These are phyloP conservation scores for Allium sativum DNA, from an alignment of 106 monocot species.

Conservation along the genomic window DNA sequence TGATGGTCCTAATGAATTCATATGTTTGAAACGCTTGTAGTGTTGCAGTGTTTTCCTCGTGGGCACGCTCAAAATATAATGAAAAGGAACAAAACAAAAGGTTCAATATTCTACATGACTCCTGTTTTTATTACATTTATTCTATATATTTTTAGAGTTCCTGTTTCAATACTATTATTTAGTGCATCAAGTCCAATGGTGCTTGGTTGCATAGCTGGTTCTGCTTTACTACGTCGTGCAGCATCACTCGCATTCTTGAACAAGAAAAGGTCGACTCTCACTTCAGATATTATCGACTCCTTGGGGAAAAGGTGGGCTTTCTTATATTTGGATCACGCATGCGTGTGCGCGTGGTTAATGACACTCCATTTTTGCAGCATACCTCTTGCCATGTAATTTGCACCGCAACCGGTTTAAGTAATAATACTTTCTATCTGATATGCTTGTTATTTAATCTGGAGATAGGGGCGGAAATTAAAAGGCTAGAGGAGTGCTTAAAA, in stretches of 20 bases:
- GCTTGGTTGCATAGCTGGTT: slow-evolving; percentile 74
- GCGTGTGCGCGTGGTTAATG: too few relatives aligned
- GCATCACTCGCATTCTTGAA: slow-evolving; percentile 61
- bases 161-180: background rate
- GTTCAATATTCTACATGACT: slow-evolving; percentile 7
- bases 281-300: slow-evolving; percentile 80
- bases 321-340: background rate
- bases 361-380: too few relatives aligned
- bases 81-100: slow-evolving; percentile 16
- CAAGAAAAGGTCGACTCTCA: slow-evolving; percentile 74
- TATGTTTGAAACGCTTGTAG: slow-evolving; percentile 8
- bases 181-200: slow-evolving; percentile 73
- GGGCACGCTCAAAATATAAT: slow-evolving; percentile 40
- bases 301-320: slow-evolving; percentile 53
- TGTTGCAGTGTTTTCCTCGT: slow-evolving; percentile 92
- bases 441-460: too few relatives aligned
- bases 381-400: too few relatives aligned
- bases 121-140: background rate
- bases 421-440: too few relatives aligned
- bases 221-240: slow-evolving; percentile 69
- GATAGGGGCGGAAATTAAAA: too few relatives aligned
- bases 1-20: too few relatives aligned
- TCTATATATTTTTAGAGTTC: background rate
- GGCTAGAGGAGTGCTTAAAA: too few relatives aligned
- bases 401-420: too few relatives aligned